Evolutionary conservation across 352 stramenopile species (phyloP), one percentile per base, ranked within the genome.

Genomic region (Chrysophaeum taylorii): DNA sequence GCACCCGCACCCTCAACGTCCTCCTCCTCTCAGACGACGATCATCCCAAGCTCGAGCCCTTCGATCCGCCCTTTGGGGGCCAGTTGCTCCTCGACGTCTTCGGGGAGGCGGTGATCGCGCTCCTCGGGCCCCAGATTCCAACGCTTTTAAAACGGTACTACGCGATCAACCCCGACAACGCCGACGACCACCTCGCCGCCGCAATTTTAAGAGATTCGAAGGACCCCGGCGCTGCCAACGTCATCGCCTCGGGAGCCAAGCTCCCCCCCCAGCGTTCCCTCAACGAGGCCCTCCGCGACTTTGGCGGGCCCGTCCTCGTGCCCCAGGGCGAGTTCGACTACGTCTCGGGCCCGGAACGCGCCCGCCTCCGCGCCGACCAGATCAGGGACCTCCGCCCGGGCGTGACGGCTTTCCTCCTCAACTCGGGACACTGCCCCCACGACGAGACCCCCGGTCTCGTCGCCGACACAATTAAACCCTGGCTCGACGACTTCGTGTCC

Each of bases 141-240:
- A 14, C 12, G 9, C 52, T 63, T 14, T 25, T 63, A 2, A 33
- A 36, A 2, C 36, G 25, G 52, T 63, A 63, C 52, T 63, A 63
- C 52, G 25, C 12, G 9, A n/a, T 36, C 5, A 36, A 39, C 27
- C 52, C 52, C 12, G 52, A 9, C 2, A 63, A 63, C 52, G 52
- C 52, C 9, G 52, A 63, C 52, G 52, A 41, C 5, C 27, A 9
- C 7, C 52, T 63, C 29, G 52, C n/a, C 33, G 9, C 25, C 25
- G 52, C 25, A 15, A 63, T 63, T 23, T 9, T 2, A 2, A 7
- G 52, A 7, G 52, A 35, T 33, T 9, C 52, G 52, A 5, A 4
- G 25, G 52, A 63, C 52, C 52, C 52, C 4, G 52, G 52, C 52
- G 52, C 52, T 25, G 52, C 52, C 7, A 63, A 63, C 52, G 52